Conservation (phyloP, 768 basidiomycete species). For the Serendipita vermifera region DNA sequence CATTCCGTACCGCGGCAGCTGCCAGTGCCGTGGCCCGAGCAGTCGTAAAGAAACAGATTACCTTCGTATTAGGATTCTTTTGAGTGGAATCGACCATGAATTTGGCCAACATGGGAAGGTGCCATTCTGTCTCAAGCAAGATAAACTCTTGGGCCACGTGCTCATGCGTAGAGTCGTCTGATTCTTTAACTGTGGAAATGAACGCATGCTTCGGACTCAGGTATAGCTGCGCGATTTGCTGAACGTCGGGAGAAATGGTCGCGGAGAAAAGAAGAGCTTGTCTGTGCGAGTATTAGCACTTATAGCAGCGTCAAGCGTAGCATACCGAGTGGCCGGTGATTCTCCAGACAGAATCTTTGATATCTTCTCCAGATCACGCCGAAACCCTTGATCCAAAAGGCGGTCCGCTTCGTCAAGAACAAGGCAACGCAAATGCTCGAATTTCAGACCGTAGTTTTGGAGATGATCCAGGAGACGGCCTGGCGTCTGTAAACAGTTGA, state of each 20-base stretch:
- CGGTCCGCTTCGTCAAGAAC: slow-evolving; percentile 32
- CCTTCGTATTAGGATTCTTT: slow-evolving; percentile 23
- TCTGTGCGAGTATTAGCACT: slow-evolving; percentile 18
- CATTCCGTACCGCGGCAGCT: slow-evolving; percentile 21
- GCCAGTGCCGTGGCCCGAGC: slow-evolving; percentile 40
- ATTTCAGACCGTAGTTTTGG: slow-evolving; percentile 26
- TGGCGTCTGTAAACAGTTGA: slow-evolving; percentile 27
- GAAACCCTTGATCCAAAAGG: slow-evolving; percentile 29
- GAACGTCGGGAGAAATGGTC: slow-evolving; percentile 30
- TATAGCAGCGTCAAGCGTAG: slow-evolving; percentile 8
- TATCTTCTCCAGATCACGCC: slow-evolving; percentile 14
- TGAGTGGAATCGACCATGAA: slow-evolving; percentile 27
- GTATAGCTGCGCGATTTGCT: slow-evolving; percentile 30
- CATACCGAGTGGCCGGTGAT: not conserved
- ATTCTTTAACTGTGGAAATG: slow-evolving; percentile 43
- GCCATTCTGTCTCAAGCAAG: slow-evolving; percentile 30
- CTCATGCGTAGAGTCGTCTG: slow-evolving; percentile 49
- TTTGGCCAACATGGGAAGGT: slow-evolving; percentile 32
- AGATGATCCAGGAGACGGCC: slow-evolving; percentile 29
- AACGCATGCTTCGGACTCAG: slow-evolving; percentile 29
- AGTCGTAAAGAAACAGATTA: slow-evolving; percentile 57
- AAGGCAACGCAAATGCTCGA: slow-evolving; percentile 29
- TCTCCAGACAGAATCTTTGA: slow-evolving; percentile 18
- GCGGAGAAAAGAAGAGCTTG: slow-evolving; percentile 35
- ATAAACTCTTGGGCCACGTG: slow-evolving; percentile 42